Evolutionary conservation across 495 filamentous ascomycete species (phyloP).

Genomic region (Penicillium manginii): DNA sequence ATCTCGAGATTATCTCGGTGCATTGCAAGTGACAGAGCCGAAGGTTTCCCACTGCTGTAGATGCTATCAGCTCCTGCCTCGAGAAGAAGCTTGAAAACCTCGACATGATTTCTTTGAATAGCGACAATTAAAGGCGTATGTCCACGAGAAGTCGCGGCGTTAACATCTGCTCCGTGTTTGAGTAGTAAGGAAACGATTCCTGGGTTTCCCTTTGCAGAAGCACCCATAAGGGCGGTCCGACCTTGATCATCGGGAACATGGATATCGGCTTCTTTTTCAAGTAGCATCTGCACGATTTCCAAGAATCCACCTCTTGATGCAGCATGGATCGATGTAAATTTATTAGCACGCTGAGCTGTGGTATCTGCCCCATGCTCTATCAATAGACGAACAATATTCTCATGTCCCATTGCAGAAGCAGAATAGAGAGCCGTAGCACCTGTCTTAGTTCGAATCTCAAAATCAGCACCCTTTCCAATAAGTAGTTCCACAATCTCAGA

Average conservation of each 20-base stretch:
- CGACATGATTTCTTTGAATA: background rate
- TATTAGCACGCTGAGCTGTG: too few species aligned
- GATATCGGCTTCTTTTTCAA: too few species aligned
- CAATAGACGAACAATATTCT: too few species aligned
- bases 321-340: too few species aligned
- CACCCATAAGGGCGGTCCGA: too few species aligned
- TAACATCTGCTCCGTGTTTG: background rate
- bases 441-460: background rate
- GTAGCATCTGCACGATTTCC: too few species aligned
- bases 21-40: background rate
- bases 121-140: constrained; percentile 2
- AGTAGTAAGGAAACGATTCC: constrained; percentile 2
- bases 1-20: background rate
- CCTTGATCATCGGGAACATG: too few species aligned
- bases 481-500: constrained; percentile 2
- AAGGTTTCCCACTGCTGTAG: background rate
- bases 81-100: background rate
- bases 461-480: constrained; percentile 2
- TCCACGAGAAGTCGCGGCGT: background rate
- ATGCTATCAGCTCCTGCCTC: background rate
- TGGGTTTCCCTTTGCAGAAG: background rate
- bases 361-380: too few species aligned
- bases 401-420: too few species aligned
- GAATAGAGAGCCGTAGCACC: background rate
- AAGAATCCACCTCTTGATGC: too few species aligned